These are phyloP conservation scores for Suillus clintonianus DNA, from an alignment of 768 basidiomycete genomes.

Conservation along the genomic window DNA sequence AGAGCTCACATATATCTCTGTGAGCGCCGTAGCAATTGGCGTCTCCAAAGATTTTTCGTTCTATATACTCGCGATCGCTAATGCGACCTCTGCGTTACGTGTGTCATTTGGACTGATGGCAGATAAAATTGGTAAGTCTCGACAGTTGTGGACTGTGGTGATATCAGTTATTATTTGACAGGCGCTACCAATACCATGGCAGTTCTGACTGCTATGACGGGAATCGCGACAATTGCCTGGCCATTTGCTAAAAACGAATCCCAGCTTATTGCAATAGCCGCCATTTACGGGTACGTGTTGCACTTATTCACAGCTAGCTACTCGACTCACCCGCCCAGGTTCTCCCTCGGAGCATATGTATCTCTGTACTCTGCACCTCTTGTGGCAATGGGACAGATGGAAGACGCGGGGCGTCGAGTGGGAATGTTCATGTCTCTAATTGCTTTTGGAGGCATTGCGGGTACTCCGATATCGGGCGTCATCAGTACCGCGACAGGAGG, in stretches of 20 bases:
- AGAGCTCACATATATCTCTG: conserved; percentile 71
- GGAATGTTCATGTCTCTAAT: conserved; percentile 66
- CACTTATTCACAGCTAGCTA: background rate
- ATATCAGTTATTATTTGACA: conserved; percentile 19
- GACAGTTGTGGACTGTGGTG: background rate
- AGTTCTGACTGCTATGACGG: conserved; percentile 58
- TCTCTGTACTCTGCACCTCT: conserved; percentile 58
- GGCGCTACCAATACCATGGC: conserved; percentile 71
- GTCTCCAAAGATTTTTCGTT: conserved; percentile 53
- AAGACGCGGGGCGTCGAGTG: conserved; percentile 63
- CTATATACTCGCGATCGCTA: conserved; percentile 69
- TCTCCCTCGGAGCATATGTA: conserved; percentile 63
- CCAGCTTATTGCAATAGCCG: conserved; percentile 51
- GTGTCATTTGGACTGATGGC: conserved; percentile 52
- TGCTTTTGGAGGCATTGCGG: conserved; percentile 65
- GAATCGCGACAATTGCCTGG: conserved; percentile 67
- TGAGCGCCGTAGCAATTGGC: conserved; percentile 54
- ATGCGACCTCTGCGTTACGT: conserved; percentile 63
- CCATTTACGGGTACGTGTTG: conserved; percentile 62
- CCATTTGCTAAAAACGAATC: conserved; percentile 53
- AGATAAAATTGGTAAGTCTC: conserved; percentile 52
- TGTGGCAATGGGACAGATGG: conserved; percentile 58
- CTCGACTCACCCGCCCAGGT: conserved; percentile 34
- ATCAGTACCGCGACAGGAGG: conserved; percentile 55
- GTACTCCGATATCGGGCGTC: conserved; percentile 75